phyloP scores from a whole-genome alignment of 2,329 filamentous ascomycete genomes.

The Pseudocercospora cruenta region DNA sequence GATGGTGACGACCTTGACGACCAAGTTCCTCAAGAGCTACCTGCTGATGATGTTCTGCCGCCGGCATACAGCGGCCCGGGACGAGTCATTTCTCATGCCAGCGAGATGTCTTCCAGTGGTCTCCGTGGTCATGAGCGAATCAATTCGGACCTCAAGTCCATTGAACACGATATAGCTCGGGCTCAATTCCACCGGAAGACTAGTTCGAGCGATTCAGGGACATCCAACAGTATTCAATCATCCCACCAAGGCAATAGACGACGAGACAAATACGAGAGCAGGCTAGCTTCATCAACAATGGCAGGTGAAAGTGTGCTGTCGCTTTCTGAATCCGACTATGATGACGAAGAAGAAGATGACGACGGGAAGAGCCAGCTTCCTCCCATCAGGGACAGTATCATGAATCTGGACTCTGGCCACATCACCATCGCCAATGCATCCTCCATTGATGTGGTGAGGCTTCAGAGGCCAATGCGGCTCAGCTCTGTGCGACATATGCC shows the following conservation, averaged over 20 bases:
- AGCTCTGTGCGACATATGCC: conserved; percentile 6
- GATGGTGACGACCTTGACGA: conserved; percentile 24
- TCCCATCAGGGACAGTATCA: conserved; percentile 29
- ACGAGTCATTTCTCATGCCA: conserved; percentile 16
- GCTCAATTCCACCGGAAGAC: conserved; percentile 4
- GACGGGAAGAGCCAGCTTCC: conserved; percentile 13
- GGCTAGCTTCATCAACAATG: conserved; percentile 12
- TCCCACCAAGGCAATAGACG: conserved; percentile 20
- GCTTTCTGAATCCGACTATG: conserved; percentile 23
- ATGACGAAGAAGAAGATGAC: conserved; percentile 18
- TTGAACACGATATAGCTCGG: conserved; percentile 17
- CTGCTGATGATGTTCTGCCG: conserved; percentile 27
- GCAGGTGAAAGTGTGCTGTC: conserved; percentile 24
- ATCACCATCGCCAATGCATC: conserved; percentile 26
- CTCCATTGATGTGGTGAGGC: conserved; percentile 22
- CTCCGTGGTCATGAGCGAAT: conserved; percentile 4
- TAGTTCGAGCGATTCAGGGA: conserved; percentile 14
- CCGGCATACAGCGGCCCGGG: conserved; percentile 23
- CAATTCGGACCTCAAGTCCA: background rate
- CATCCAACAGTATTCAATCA: conserved; percentile 30
- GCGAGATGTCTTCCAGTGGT: conserved; percentile 17
- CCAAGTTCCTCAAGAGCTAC: conserved; percentile 28
- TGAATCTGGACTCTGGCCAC: conserved; percentile 25
- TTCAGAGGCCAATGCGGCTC: conserved; percentile 20
- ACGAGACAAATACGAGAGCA: conserved; percentile 1